phyloP scores from a whole-genome alignment of 108 stramenopile genomes.

The Fistulifera solaris region DNA sequence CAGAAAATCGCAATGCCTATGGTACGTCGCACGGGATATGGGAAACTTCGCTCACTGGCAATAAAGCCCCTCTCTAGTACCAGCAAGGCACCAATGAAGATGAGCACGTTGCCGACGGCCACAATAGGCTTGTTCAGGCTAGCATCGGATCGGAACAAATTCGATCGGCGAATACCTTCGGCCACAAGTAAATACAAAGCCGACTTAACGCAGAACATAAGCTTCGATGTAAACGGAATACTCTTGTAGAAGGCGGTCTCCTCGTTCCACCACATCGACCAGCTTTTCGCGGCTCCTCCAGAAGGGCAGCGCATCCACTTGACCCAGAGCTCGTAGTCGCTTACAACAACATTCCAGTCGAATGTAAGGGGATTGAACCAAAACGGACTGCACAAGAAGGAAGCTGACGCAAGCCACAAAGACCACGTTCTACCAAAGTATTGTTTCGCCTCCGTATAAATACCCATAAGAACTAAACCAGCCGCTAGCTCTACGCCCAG shows the following conservation, averaged over 20 bases:
- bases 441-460: slow-evolving; percentile 81
- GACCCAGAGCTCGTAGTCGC: slow-evolving; percentile 79
- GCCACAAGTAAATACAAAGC: slow-evolving; percentile 72
- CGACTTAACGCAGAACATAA: slow-evolving; percentile 72
- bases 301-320: slow-evolving; percentile 84
- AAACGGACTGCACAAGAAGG: slow-evolving; percentile 96
- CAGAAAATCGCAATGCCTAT: slow-evolving; percentile 67
- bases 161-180: slow-evolving; percentile 74
- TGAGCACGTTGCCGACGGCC: slow-evolving; percentile 45
- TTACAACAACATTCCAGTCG: slow-evolving; percentile 84
- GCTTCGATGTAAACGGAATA: slow-evolving; percentile 69
- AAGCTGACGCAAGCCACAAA: slow-evolving; percentile 89
- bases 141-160: slow-evolving; percentile 65
- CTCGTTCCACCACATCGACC: slow-evolving; percentile 93
- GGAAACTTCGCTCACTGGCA: slow-evolving; percentile 46
- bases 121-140: slow-evolving; percentile 59
- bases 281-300: slow-evolving; percentile 79
- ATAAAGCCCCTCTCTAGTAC: slow-evolving; percentile 44
- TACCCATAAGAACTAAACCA: slow-evolving; percentile 83
- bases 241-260: slow-evolving; percentile 84
- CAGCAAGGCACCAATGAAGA: slow-evolving; percentile 37
- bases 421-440: slow-evolving; percentile 97
- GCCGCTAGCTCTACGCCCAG: slow-evolving; percentile 92
- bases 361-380: slow-evolving; percentile 99
- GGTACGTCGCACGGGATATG: slow-evolving; percentile 75